A percentile compares a stretch with the other conserved stretches of the same genome.
Evolutionary conservation across 768 basidiomycete genomes (phyloP).

Genomic region (Asterophora lycoperdoides): DNA sequence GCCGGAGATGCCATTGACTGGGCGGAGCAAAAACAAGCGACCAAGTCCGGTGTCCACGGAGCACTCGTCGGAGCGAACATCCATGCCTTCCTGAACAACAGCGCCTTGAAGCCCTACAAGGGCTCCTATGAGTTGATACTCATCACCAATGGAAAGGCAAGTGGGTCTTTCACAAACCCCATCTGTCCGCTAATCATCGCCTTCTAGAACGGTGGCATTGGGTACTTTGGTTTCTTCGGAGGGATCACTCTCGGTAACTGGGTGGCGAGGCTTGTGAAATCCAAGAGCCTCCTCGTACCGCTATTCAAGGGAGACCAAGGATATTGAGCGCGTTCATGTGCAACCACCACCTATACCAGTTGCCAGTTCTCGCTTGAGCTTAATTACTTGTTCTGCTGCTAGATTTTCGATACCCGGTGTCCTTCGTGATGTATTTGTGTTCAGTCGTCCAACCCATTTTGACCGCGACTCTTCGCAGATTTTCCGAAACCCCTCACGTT

Average conservation of each 20-base stretch:
- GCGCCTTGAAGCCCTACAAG: constrained; percentile 37
- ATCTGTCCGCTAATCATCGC: constrained; percentile 3
- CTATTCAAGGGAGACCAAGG: constrained; percentile 18
- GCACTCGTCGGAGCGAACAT: constrained; percentile 47
- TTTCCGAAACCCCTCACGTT: background rate
- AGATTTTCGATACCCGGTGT: no score
- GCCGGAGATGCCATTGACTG: constrained; percentile 64
- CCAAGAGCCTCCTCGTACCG: constrained; percentile 25
- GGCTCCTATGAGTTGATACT: constrained; percentile 52
- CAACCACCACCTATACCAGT: no score
- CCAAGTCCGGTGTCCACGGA: constrained; percentile 44
- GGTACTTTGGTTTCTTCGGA: constrained; percentile 42
- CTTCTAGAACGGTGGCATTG: constrained; percentile 37
- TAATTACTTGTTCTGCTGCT: no score
- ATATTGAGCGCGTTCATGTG: background rate
- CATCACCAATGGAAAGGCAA: constrained; percentile 56
- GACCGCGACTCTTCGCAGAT: no score
- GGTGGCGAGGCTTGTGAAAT: constrained; percentile 38
- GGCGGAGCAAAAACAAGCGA: constrained; percentile 57
- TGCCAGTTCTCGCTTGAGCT: no score
- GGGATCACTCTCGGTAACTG: constrained; percentile 45
- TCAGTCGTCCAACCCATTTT: no score
- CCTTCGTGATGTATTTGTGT: no score
- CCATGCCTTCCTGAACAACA: constrained; percentile 35
- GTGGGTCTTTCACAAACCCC: background rate